Percentiles rank a stretch among this genome's conserved stretches.
phyloP scores from a whole-genome alignment of 495 filamentous ascomycete genomes.

The Penicillium flavigenum region DNA sequence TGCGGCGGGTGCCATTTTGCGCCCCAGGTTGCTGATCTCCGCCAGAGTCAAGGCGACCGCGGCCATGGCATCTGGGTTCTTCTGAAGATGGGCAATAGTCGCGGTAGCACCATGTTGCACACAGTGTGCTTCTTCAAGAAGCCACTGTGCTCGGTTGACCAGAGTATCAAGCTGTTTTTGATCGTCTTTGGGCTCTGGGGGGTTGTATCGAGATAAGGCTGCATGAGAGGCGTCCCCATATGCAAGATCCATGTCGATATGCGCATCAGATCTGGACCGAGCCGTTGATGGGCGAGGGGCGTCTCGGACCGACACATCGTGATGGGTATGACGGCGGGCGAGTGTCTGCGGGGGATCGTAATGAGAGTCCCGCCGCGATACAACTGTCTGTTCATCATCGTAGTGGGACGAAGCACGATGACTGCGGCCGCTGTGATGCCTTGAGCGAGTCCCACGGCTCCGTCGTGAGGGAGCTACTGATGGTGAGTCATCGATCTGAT shows the following conservation, averaged over 20 bases:
- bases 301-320: constrained; percentile 36
- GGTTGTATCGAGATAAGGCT: constrained; percentile 40
- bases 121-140: constrained; percentile 84
- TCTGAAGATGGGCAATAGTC: constrained; percentile 83
- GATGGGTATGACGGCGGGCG: constrained; percentile 48
- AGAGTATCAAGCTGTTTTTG: constrained; percentile 59
- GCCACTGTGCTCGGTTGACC: constrained; percentile 64
- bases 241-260: constrained; percentile 84
- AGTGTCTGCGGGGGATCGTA: constrained; percentile 33
- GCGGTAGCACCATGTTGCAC: constrained; percentile 77
- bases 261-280: constrained; percentile 51
- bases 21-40: constrained; percentile 77
- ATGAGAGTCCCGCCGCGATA: constrained; percentile 17
- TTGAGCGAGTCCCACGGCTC: constrained; percentile 32
- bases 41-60: constrained; percentile 91
- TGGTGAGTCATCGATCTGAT: constrained; percentile 52
- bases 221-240: constrained; percentile 62
- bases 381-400: constrained; percentile 21
- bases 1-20: constrained; percentile 82
- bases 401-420: constrained; percentile 30
- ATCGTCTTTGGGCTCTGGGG: constrained; percentile 44
- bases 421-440: constrained; percentile 35
- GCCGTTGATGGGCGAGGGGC: constrained; percentile 26
- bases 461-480: constrained; percentile 44
- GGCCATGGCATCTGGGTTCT: constrained; percentile 89